A percentile compares a stretch with the other conserved stretches of the same genome.
phyloP scores from a whole-genome alignment of 2,329 filamentous ascomycete genomes.

The Cercospora janseana region DNA sequence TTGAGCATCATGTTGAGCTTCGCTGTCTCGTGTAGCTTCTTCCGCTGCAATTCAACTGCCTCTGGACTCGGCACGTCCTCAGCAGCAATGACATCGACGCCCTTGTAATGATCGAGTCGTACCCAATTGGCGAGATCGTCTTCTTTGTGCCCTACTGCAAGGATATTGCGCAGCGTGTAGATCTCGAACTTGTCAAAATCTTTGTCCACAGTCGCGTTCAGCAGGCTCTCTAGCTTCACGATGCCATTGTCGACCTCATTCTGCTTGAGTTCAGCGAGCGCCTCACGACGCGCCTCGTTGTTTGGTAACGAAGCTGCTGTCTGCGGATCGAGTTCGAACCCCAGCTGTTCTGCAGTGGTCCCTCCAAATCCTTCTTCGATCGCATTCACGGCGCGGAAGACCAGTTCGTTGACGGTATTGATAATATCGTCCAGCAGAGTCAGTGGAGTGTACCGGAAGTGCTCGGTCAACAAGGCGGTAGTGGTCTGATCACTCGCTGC shows the following conservation, averaged over 20 bases:
- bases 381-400: constrained; percentile 83
- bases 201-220: constrained; percentile 51
- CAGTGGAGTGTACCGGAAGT: constrained; percentile 90
- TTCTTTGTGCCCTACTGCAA: constrained; percentile 47
- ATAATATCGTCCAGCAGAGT: constrained; percentile 96
- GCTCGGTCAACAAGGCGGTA: constrained; percentile 78
- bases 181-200: constrained; percentile 61
- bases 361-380: constrained; percentile 78
- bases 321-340: constrained; percentile 56
- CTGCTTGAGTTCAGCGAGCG: constrained; percentile 33
- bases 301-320: constrained; percentile 18
- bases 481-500: constrained; percentile 47
- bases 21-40: constrained; percentile 74
- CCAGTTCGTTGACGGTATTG: constrained; percentile 90
- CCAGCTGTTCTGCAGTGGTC: constrained; percentile 71
- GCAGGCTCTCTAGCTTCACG: constrained; percentile 50
- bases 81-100: constrained; percentile 32
- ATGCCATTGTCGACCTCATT: constrained; percentile 76
- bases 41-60: constrained; percentile 67
- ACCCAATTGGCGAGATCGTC: constrained; percentile 72
- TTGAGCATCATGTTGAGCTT: constrained; percentile 69
- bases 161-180: constrained; percentile 78
- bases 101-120: constrained; percentile 80
- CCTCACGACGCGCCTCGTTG: constrained; percentile 38
- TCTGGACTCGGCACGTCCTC: constrained; percentile 59